Evolutionary conservation across 495 filamentous ascomycete genomes (phyloP).

Genomic region (Penicillium goetzii): DNA sequence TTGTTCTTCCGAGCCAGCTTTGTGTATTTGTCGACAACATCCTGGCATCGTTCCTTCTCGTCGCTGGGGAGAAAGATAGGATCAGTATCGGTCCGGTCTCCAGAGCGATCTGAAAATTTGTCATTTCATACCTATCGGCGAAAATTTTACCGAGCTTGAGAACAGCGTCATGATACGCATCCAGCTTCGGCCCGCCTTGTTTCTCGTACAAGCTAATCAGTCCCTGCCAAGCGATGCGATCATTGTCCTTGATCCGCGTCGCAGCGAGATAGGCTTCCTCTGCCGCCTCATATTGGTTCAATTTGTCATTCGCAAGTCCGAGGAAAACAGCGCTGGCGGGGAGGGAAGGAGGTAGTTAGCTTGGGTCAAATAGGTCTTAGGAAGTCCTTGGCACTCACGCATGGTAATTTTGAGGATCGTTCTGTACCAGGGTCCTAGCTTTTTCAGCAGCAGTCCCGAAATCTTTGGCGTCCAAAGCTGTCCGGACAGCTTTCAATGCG

Average conservation of each 20-base stretch:
- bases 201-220: conserved; percentile 84
- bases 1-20: conserved; percentile 71
- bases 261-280: conserved; percentile 78
- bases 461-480: conserved; percentile 77
- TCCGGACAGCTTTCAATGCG: conserved; percentile 79
- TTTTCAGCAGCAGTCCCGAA: conserved; percentile 73
- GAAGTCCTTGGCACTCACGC: conserved; percentile 55
- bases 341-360: conserved; percentile 22
- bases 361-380: background rate
- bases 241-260: conserved; percentile 61
- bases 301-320: conserved; percentile 78
- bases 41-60: conserved; percentile 73
- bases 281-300: conserved; percentile 67
- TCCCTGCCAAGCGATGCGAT: conserved; percentile 84
- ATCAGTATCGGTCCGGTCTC: background rate
- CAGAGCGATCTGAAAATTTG: background rate
- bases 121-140: conserved; percentile 55
- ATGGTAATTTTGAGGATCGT: conserved; percentile 80
- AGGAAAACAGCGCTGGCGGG: conserved; percentile 71
- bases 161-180: conserved; percentile 71
- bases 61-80: conserved; percentile 40
- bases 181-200: conserved; percentile 67
- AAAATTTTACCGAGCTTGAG: conserved; percentile 76
- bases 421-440: conserved; percentile 65
- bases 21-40: conserved; percentile 78